Evolutionary conservation across 345 rosid species (phyloP).

Genomic region (Tarenaya hassleriana): DNA sequence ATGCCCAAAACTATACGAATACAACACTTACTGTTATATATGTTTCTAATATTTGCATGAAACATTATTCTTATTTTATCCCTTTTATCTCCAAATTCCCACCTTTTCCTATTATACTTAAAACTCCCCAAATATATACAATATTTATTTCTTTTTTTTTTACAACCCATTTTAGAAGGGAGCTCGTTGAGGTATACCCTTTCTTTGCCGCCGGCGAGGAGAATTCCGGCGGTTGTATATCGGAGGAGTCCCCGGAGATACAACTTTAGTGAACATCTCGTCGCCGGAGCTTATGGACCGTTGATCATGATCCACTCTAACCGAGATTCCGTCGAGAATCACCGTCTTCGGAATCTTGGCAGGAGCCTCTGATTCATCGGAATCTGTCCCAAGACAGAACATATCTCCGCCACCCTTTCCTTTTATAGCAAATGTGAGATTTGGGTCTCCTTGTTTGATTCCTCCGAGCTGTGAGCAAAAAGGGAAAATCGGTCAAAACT

Average conservation of each 20-base stretch:
- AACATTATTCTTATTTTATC: too few relatives aligned
- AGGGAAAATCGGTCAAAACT: neutral
- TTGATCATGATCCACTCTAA: conserved; percentile 12
- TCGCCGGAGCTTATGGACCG: conserved; percentile 38
- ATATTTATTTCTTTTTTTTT: neutral
- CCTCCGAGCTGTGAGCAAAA: conserved; percentile 44
- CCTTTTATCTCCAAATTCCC: too few relatives aligned
- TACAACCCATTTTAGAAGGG: conserved; percentile 31
- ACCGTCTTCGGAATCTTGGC: conserved; percentile 40
- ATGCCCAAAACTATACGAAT: conserved; percentile 7
- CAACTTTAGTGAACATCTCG: conserved; percentile 23
- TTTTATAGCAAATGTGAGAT: conserved; percentile 41
- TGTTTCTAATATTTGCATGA: neutral
- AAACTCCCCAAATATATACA: too few relatives aligned
- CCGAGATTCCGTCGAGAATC: conserved; percentile 33
- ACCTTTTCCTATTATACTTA: too few relatives aligned
- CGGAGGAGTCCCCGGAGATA: conserved; percentile 45
- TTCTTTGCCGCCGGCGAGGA: conserved; percentile 37
- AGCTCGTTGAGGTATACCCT: conserved; percentile 73
- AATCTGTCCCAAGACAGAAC: conserved; percentile 40
- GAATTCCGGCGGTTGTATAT: conserved; percentile 40
- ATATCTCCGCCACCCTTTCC: conserved; percentile 31
- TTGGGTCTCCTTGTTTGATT: conserved; percentile 46
- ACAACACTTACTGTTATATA: conserved; percentile 1
- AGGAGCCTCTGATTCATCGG: conserved; percentile 52